Evolutionary conservation across 306 rosid species (phyloP), one percentile per base, ranked within the genome.

Genomic region (Vachellia collinsii): DNA sequence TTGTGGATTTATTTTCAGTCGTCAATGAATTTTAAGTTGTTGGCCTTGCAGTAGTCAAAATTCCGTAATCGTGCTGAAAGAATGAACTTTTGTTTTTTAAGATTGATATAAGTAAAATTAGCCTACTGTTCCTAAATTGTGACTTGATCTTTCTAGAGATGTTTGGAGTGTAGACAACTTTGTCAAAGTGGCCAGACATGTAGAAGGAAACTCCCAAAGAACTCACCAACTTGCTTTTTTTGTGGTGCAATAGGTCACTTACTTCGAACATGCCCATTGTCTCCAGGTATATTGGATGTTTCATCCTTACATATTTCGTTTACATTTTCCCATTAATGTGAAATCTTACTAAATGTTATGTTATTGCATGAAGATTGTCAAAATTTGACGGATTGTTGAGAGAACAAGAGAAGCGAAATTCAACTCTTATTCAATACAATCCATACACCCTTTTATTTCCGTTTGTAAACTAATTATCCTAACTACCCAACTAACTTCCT

Each of bases 161-260:
- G 68, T 62, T 62, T 12, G 68, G 68, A 5, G 68, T 62, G 68
- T 62, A 0, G 41, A 62, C 42, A 29, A 62, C 12, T 62, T 25
- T 29, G 67, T 61, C 67, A 4, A 13, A 6, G n/a, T 0, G 68
- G 5, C 9, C 38, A 25, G n/a, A 12, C 16, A 12, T 62, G 68
- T 13, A 4, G 19, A 25, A 8, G 41, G 41, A 1, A 3, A 29
- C 72, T 69, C 58, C 69, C 64, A 4, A 29, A 0, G 13, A 1
- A 43, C 39, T 77, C 48, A 68, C 91, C 86, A 72, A 5, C 93
- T 44, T 95, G 99, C 87, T 93, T 90, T 83, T 93, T 90, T 68
- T 95, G 99, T 85, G 90, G 91, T 47, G 82, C 86, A 82, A 58
- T 71, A 3, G 97, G 99, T 46, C 99, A 95, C 76, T 82, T 93